A percentile compares a stretch with the other conserved stretches of the same genome.
phyloP scores from a whole-genome alignment of 108 stramenopile species.

The Cyclotella atomus region DNA sequence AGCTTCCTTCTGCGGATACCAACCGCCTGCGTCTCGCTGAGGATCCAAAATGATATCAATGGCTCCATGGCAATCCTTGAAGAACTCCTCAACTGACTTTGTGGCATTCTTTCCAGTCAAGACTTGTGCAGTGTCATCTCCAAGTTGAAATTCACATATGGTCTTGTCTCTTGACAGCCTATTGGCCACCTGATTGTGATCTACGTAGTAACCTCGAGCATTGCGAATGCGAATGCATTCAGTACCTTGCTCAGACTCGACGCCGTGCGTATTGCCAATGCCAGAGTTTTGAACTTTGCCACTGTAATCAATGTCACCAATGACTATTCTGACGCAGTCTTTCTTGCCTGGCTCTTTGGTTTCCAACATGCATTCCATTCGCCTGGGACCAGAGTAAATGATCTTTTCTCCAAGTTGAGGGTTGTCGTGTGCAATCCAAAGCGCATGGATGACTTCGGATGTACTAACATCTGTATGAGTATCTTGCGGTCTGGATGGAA shows the following conservation, averaged over 20 bases:
- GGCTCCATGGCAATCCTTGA: slow-evolving; percentile 49
- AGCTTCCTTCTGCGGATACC: slow-evolving; percentile 57
- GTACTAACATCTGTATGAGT: neutral
- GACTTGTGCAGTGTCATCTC: slow-evolving; percentile 34
- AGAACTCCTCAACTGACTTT: slow-evolving; percentile 46
- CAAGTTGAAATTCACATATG: slow-evolving; percentile 58
- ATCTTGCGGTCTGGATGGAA: slow-evolving; percentile 19
- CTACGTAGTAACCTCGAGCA: slow-evolving; percentile 48
- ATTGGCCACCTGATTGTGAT: slow-evolving; percentile 44
- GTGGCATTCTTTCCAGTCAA: slow-evolving; percentile 51
- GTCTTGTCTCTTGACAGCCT: slow-evolving; percentile 51
- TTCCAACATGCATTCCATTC: slow-evolving; percentile 58
- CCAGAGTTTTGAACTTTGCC: slow-evolving; percentile 43
- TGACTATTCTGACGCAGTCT: slow-evolving; percentile 52
- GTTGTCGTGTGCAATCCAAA: slow-evolving; percentile 70
- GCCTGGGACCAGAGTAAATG: slow-evolving; percentile 37
- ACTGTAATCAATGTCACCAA: slow-evolving; percentile 58
- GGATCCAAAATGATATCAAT: slow-evolving; percentile 65
- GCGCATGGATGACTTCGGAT: slow-evolving; percentile 30
- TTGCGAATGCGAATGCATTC: slow-evolving; percentile 56
- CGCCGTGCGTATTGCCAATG: slow-evolving; percentile 28
- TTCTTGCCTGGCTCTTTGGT: slow-evolving; percentile 58
- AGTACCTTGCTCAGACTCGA: slow-evolving; percentile 40
- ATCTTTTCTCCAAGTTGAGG: slow-evolving; percentile 49
- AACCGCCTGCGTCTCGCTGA: slow-evolving; percentile 53